Base-by-base conservation (phyloP, 495 filamentous ascomycete genomes). In the Talaromyces trachyspermus region DNA sequence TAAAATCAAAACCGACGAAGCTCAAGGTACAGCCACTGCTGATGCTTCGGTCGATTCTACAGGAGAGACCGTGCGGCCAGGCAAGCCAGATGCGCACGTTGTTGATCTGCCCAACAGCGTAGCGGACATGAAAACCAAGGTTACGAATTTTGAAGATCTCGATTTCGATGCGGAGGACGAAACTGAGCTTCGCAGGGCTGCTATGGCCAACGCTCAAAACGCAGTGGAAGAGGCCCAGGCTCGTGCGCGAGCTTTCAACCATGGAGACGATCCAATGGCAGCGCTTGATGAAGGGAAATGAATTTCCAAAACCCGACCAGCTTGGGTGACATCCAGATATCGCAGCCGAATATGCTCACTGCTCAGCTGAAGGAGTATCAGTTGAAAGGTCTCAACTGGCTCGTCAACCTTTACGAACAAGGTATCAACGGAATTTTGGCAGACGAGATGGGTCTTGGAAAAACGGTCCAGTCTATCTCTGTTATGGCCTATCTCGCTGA, bases 401-500 rank as follows among this genome's bases (percentile, higher is more conserved):
- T 98, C 18, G 94, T 94, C 68, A 96, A 98, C 63, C 72, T 98
- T 48, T 98, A 98, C 70, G 92, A 98, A 62, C 92, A 98, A 63
- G 92, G 92, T 63, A 98, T 98, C 82, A 98, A 98, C 71, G 94
- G 92, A 61, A 98, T 98, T 49, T 72, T 98, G 48, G 92, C 92
- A 54, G 92, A 98, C 57, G 92, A 98, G 70, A 98, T 98, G 92
- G 92, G 92, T 80, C 85, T 98, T 23, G 92, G 92, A 54, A 98
- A 98, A 66, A 98, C 92, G 14, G 89, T 98, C 17, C 92, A 98
- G 71, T 95, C 89, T 5, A 98, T 98, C 49, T 97, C 92, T 2
- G 94, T 98, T 50, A 97, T 98, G 94, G 90, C 89, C 11, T 97
- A 98, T 62, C 84, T 98, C 15, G 92, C 92, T 8, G 94, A 98